Evolutionary conservation across 2,329 filamentous ascomycete species (phyloP).

Genomic region (Biscogniauxia mediterranea): DNA sequence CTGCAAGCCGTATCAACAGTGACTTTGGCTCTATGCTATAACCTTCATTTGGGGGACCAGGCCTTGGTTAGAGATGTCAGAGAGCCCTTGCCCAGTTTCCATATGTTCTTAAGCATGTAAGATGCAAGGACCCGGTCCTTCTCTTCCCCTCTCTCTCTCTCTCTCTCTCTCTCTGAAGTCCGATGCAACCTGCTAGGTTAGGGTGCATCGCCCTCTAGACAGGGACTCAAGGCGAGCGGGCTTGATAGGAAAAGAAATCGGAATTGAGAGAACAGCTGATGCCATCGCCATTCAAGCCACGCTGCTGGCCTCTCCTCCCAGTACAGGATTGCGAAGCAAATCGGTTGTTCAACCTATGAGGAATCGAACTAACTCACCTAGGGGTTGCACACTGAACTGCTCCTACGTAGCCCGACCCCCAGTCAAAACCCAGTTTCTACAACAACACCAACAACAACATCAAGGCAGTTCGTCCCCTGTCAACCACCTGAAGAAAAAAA

Average conservation of each 20-base stretch:
- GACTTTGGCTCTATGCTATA: background rate
- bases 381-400: too few species aligned
- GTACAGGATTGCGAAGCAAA: too few species aligned
- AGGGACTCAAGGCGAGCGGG: background rate
- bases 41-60: background rate
- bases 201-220: background rate
- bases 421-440: too few species aligned
- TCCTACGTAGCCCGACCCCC: too few species aligned
- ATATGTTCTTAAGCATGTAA: background rate
- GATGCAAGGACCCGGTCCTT: background rate
- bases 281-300: background rate
- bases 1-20: background rate
- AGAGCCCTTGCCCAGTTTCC: background rate
- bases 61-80: background rate
- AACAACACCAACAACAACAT: too few species aligned
- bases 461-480: too few species aligned
- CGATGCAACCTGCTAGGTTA: background rate
- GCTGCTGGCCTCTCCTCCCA: background rate
- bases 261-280: background rate
- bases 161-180: background rate
- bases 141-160: too few species aligned
- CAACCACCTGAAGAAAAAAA: background rate
- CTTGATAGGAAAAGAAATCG: background rate
- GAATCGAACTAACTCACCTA: too few species aligned
- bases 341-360: too few species aligned